Base-by-base conservation (phyloP, 345 rosid species). In the Gossypium bickii region DNA sequence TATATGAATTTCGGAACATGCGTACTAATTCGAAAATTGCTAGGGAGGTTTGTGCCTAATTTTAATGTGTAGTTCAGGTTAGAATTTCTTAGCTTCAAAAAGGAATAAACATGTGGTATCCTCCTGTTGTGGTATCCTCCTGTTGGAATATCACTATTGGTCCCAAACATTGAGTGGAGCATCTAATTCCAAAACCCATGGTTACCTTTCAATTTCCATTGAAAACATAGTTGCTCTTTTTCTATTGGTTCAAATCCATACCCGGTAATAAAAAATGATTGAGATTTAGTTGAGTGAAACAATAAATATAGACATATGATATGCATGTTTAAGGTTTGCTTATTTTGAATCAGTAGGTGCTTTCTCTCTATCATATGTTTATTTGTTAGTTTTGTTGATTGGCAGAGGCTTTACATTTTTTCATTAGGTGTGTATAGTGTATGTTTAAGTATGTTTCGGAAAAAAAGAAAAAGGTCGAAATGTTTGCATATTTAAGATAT, bases 91-190 rank as follows among this genome's bases (percentile, higher is more conserved):
- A n/a, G 47, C n/a, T 71, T n/a, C 43, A 41, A 41, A 52, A 55
- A 70, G 59, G 29, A 53, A 70, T 20, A 41, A 56, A 55, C 11
- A 41, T 55, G 53, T 22, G 20, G 49, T 12, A 48, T 47, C 18
- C 16, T 68, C 58, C 49, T 49, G 44, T 49, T 51, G 73, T 22
- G 20, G 49, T 12, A 48, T 47, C 18, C 16, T 68, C 58, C 49
- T 49, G 44, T 49, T 51, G 73, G 60, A 70, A 53, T 55, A 53
- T 34, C n/a, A 70, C 49, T 55, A 34, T 70, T 53, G 27, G 61
- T 27, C 48, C 25, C 17, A 53, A 70, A 70, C 53, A 7, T 17
- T n/a, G n/a, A 34, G 47, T 34, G 25, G 9, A 70, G 74, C 62
- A 70, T 29, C 49, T 55, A 45, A 55, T 25, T 53, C 74, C 49